Evolutionary conservation across 2,329 filamentous ascomycete species (phyloP), one percentile per base, ranked within the genome.

Genomic region (Fusarium illudens): DNA sequence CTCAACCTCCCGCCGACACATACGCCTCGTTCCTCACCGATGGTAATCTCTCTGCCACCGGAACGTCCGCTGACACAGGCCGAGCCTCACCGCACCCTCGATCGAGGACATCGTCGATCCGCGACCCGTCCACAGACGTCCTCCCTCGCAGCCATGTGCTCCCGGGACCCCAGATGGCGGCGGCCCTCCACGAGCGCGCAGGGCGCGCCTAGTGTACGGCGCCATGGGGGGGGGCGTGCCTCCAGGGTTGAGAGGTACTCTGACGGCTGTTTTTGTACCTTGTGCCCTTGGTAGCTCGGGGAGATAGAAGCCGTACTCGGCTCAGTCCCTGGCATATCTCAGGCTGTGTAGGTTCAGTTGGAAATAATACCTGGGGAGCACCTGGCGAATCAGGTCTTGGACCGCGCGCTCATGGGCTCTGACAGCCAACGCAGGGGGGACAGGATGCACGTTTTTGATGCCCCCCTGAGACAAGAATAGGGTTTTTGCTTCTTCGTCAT

Each of bases 91-190:
- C 60, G 58, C 51, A 71, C 63, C 36, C 42, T 32, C 53, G 53
- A 61, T 58, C 46, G 39, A 53, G 46, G 46, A 22, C 50, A 60
- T 62, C 57, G 54, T 51, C 50, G 58, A 65, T 60, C 56, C 52
- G 32, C 53, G 34, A 50, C 19, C 44, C 58, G 59, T 65, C 72
- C 72, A 74, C 56, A 74, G 59, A 65, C 34, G 42, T 60, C 58
- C 22, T 27, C 12, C 55, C 36, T 54, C 57, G 58, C 32, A 58
- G 53, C 67, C 72, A 74, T 74, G 72, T 74, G 72, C 56, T 58
- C 54, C 51, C 48, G 27, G 61, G 64, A 65, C 62, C 50, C 51
- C 25, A 49, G 39, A 58, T 22, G 54, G 42, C 42, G 42, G 42
- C 22, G 49, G 56, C 46, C 49, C 27, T 46, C 49, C 32, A 46